Percentiles rank a stretch among this genome's conserved stretches.
These are phyloP conservation scores for Phyllostachys edulis DNA, from an alignment of 176 grass and related monocot species.

Conservation along the genomic window DNA sequence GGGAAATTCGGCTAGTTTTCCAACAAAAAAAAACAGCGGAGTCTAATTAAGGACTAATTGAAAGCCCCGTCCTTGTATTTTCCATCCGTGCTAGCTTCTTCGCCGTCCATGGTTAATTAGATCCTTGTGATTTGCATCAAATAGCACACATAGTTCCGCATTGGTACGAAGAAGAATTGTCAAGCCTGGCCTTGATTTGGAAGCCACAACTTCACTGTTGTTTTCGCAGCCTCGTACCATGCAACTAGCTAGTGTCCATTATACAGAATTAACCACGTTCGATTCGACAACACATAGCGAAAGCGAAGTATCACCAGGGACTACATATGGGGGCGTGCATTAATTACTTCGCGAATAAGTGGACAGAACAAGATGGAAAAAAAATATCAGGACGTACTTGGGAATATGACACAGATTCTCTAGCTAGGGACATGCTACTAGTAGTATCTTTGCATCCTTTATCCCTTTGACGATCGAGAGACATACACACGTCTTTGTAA, in stretches of 20 bases:
- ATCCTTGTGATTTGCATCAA: too few relatives aligned
- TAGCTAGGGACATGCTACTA: neutral
- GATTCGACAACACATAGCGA: slow-evolving; percentile 1
- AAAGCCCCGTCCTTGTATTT: too few relatives aligned
- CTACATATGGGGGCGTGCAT: neutral
- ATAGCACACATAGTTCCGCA: too few relatives aligned
- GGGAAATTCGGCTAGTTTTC: too few relatives aligned
- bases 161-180: neutral
- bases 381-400: neutral
- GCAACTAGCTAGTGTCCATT: neutral
- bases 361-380: neutral
- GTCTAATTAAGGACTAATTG: too few relatives aligned
- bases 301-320: neutral
- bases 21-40: too few relatives aligned
- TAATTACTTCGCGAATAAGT: too few relatives aligned
- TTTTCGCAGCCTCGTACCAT: neutral
- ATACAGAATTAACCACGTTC: neutral
- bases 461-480: neutral
- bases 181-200: neutral
- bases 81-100: too few relatives aligned
- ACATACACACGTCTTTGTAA: too few relatives aligned
- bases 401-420: neutral
- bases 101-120: too few relatives aligned
- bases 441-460: neutral
- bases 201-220: neutral